Percentiles rank a stretch among this genome's conserved stretches.
phyloP scores from a whole-genome alignment of 2,329 filamentous ascomycete genomes.

The Trichothecium sympodiale region DNA sequence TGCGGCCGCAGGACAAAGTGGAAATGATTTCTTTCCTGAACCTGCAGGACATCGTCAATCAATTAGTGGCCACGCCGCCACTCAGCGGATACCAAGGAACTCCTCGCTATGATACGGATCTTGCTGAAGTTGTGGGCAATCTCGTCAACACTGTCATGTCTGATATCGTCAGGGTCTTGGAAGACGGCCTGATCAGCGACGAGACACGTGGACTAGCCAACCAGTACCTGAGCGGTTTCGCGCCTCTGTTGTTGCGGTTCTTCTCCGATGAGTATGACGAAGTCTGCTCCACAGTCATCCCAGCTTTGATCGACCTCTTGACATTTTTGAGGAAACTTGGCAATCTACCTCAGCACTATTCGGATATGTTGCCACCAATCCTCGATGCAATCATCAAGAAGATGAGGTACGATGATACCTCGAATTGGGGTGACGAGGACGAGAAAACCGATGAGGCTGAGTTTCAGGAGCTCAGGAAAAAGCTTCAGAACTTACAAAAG shows the following conservation, averaged over 20 bases:
- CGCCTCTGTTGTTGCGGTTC: constrained; percentile 82
- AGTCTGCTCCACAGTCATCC: constrained; percentile 91
- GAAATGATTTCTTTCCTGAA: constrained; percentile 89
- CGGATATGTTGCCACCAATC: constrained; percentile 76
- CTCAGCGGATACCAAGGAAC: constrained; percentile 70
- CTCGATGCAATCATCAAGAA: constrained; percentile 87
- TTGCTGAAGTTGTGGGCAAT: constrained; percentile 90
- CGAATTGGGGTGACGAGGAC: constrained; percentile 85
- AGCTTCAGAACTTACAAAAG: constrained; percentile 83
- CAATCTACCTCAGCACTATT: constrained; percentile 61
- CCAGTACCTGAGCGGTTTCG: constrained; percentile 69
- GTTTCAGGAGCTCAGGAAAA: constrained; percentile 87
- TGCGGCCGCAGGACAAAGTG: constrained; percentile 88
- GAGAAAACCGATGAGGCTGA: constrained; percentile 95
- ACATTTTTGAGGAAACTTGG: constrained; percentile 79
- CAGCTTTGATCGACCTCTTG: constrained; percentile 82
- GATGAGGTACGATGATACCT: constrained; percentile 96
- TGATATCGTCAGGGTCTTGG: constrained; percentile 79
- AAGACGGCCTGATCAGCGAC: constrained; percentile 50
- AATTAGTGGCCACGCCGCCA: constrained; percentile 74
- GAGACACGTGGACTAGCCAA: constrained; percentile 65
- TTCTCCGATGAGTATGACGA: constrained; percentile 98
- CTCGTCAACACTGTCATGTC: constrained; percentile 83
- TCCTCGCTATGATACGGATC: constrained; percentile 83
- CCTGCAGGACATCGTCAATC: constrained; percentile 70